phyloP scores from a whole-genome alignment of 2,329 filamentous ascomycete species.

The Colletotrichum eremochloae region DNA sequence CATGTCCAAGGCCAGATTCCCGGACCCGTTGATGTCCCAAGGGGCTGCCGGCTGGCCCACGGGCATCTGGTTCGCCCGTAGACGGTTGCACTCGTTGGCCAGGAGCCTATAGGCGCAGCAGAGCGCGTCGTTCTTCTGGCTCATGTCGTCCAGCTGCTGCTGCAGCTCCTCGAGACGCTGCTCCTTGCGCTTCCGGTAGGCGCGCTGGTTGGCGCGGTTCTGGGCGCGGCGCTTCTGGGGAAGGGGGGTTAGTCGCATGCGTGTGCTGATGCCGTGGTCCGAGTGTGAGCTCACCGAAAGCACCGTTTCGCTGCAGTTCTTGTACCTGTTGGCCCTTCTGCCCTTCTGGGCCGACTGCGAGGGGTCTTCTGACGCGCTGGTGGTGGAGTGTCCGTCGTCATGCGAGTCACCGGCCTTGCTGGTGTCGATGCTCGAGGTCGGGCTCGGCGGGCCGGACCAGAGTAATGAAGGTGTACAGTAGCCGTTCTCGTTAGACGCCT shows the following conservation, averaged over 20 bases:
- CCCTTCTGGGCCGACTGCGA: slow-evolving; percentile 24
- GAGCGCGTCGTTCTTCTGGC: slow-evolving; percentile 39
- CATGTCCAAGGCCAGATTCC: slow-evolving; percentile 27
- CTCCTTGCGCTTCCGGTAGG: slow-evolving; percentile 39
- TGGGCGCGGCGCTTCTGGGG: slow-evolving; percentile 35
- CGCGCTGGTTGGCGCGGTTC: slow-evolving; percentile 41
- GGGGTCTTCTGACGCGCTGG: slow-evolving; percentile 17
- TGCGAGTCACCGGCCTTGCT: slow-evolving; percentile 30
- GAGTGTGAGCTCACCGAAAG: slow-evolving; percentile 34
- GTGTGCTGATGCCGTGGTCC: not conserved
- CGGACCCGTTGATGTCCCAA: slow-evolving; percentile 23
- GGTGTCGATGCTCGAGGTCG: slow-evolving; percentile 35
- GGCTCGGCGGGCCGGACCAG: slow-evolving; percentile 38
- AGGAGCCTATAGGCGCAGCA: slow-evolving; percentile 38
- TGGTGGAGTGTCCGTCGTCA: slow-evolving; percentile 33
- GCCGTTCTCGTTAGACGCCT: slow-evolving; percentile 29
- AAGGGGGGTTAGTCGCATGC: slow-evolving; percentile 17
- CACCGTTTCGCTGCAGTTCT: slow-evolving; percentile 41
- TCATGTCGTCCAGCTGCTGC: slow-evolving; percentile 36
- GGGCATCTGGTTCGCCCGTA: slow-evolving; percentile 23
- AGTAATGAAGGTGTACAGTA: slow-evolving; percentile 36
- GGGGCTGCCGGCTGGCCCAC: slow-evolving; percentile 8
- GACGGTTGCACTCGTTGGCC: slow-evolving; percentile 32
- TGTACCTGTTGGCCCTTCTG: slow-evolving; percentile 39
- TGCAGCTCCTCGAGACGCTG: slow-evolving; percentile 39